A percentile compares a stretch with the other conserved stretches of the same genome.
phyloP scores from a whole-genome alignment of 257 asterid species.

The Penstemon eatonii region DNA sequence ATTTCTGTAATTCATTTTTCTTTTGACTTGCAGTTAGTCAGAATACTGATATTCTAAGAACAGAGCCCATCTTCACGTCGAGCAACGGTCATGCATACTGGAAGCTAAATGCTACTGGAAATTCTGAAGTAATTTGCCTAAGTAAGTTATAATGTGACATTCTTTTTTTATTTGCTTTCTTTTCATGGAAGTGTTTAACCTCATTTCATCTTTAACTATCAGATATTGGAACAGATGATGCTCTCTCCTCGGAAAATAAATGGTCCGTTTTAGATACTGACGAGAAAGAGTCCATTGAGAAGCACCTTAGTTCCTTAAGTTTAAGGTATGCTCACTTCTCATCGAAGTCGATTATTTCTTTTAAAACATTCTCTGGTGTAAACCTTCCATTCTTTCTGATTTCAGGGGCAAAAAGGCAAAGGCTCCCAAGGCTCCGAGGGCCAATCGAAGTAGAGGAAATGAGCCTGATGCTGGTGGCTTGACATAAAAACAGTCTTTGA shows the following conservation, averaged over 20 bases:
- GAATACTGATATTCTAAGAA: conserved; percentile 50
- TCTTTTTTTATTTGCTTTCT: not conserved
- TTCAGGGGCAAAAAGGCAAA: conserved; percentile 22
- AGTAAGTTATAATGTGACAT: conserved; percentile 35
- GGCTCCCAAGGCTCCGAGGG: not conserved
- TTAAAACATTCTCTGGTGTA: not conserved
- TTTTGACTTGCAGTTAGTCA: conserved; percentile 38
- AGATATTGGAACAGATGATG: conserved; percentile 53
- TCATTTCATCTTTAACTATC: conserved; percentile 18
- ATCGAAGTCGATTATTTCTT: not conserved
- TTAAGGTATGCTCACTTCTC: conserved; percentile 25
- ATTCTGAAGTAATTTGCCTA: conserved; percentile 53
- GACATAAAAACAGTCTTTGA: not conserved
- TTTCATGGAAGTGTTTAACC: conserved; percentile 9
- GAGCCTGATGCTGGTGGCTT: conserved; percentile 9
- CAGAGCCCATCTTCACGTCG: conserved; percentile 40
- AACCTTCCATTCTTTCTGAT: not conserved
- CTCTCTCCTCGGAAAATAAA: conserved; percentile 33
- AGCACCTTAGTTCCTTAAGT: conserved; percentile 27
- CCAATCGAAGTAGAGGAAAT: not conserved
- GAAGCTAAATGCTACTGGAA: conserved; percentile 45
- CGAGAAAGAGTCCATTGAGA: conserved; percentile 43
- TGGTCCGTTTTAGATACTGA: conserved; percentile 39
- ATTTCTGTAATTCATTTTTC: not conserved
- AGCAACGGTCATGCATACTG: conserved; percentile 55